Evolutionary conservation across 1,284 basidiomycete species (phyloP).

Genomic region (Cutaneotrichosporon mucoides): DNA sequence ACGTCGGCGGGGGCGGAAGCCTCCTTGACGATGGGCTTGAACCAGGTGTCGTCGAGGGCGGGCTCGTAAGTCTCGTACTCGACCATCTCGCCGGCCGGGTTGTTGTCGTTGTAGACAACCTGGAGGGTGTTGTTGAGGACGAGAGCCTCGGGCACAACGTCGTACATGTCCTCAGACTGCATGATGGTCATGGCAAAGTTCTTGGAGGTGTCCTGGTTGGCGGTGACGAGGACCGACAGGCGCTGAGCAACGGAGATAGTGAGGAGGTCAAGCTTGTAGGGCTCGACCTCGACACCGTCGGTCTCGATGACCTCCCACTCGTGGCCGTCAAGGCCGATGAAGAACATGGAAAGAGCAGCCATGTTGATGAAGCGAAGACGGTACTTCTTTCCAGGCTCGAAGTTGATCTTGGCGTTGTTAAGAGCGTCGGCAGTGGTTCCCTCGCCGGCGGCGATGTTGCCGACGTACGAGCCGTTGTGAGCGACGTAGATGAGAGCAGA

Average conservation of each 20-base stretch:
- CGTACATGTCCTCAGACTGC: constrained; percentile 74
- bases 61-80: constrained; percentile 10
- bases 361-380: constrained; percentile 74
- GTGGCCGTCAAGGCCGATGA: constrained; percentile 87
- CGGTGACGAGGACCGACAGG: constrained; percentile 80
- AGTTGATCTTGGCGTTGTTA: constrained; percentile 71
- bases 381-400: constrained; percentile 69
- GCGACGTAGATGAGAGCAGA: constrained; percentile 79
- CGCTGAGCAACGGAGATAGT: constrained; percentile 89
- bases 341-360: constrained; percentile 59
- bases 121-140: constrained; percentile 73
- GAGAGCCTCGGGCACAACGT: constrained; percentile 62
- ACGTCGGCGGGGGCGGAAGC: constrained; percentile 44
- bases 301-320: constrained; percentile 84
- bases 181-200: constrained; percentile 57
- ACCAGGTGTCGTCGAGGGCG: constrained; percentile 50
- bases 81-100: constrained; percentile 18
- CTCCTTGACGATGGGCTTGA: constrained; percentile 44
- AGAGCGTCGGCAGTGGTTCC: constrained; percentile 59
- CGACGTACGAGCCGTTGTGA: constrained; percentile 62
- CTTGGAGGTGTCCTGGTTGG: constrained; percentile 75
- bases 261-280: constrained; percentile 65
- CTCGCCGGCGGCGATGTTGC: constrained; percentile 52
- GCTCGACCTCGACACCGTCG: constrained; percentile 78
- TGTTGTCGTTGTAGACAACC: constrained; percentile 60